These are phyloP conservation scores for Ormosia emarginata DNA, from an alignment of 306 rosid genomes.

Conservation along the genomic window DNA sequence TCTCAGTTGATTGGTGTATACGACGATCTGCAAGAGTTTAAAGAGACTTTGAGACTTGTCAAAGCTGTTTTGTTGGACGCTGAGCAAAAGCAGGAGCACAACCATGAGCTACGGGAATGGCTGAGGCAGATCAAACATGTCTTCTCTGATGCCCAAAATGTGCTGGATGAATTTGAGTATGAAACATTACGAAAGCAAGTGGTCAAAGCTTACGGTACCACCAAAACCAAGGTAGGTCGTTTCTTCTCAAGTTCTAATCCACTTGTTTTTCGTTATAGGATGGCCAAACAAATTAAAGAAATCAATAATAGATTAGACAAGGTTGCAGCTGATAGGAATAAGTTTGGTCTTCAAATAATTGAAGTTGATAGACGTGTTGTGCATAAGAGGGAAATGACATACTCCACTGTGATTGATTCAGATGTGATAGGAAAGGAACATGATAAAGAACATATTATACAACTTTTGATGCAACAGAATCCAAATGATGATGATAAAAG, in stretches of 20 bases:
- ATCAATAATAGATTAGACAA: neutral
- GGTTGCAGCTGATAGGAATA: neutral
- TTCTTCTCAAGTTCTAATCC: neutral
- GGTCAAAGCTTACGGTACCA: conserved; percentile 11
- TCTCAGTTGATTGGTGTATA: neutral
- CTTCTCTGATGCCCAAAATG: too few species aligned
- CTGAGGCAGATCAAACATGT: too few species aligned
- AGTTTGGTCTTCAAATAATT: neutral
- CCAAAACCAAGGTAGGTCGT: neutral
- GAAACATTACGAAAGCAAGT: neutral
- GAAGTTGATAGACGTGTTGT: too few species aligned
- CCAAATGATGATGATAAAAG: neutral
- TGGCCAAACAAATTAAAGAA: neutral
- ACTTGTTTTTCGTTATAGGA: neutral
- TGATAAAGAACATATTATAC: too few species aligned
- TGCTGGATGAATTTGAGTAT: too few species aligned
- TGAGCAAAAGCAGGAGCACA: neutral
- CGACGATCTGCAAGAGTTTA: neutral
- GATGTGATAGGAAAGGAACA: too few species aligned
- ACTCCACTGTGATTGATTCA: too few species aligned
- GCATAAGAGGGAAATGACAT: too few species aligned
- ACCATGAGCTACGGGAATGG: too few species aligned
- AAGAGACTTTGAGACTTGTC: neutral
- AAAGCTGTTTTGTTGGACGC: neutral
- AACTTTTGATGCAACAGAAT: too few species aligned